These are phyloP conservation scores for Saccharomycodes ludwigii DNA, from an alignment of 805 yeast species.

Conservation along the genomic window DNA sequence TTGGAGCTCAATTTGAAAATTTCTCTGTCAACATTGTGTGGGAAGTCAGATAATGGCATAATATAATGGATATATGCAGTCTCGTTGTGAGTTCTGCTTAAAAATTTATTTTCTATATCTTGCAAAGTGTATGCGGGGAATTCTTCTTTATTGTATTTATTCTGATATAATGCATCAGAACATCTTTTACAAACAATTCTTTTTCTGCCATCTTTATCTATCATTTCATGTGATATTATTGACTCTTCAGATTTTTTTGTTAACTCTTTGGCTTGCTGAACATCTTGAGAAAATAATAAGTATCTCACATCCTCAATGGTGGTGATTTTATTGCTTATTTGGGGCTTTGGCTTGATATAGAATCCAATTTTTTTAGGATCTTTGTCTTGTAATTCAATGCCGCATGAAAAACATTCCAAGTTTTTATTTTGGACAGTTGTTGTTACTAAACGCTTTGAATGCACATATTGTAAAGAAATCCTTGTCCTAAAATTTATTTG, in stretches of 20 bases:
- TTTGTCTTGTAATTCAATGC: slow-evolving; percentile 34
- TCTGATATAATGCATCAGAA: slow-evolving; percentile 35
- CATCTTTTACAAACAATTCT: slow-evolving; percentile 42
- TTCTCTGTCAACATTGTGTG: slow-evolving; percentile 36
- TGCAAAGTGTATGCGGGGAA: slow-evolving; percentile 18
- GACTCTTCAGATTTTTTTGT: neutral
- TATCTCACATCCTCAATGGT: slow-evolving; percentile 16
- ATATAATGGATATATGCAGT: slow-evolving; percentile 36
- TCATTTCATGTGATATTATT: slow-evolving; percentile 1
- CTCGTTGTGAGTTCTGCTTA: neutral
- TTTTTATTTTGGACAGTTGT: slow-evolving; percentile 4
- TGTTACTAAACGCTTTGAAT: slow-evolving; percentile 10
- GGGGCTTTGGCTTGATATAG: slow-evolving; percentile 22
- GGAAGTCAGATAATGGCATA: slow-evolving; percentile 60
- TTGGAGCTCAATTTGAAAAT: slow-evolving; percentile 17
- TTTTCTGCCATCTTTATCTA: slow-evolving; percentile 3
- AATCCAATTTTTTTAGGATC: slow-evolving; percentile 31
- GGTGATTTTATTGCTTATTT: neutral
- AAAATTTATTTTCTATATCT: slow-evolving; percentile 16
- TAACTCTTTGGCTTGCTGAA: slow-evolving; percentile 15
- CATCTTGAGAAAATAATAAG: slow-evolving; percentile 19
- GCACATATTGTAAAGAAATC: too few species aligned
- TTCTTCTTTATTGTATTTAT: slow-evolving; percentile 28
- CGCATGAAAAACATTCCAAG: slow-evolving; percentile 55
- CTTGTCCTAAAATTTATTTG: too few species aligned